Evolutionary conservation across 495 filamentous ascomycete species (phyloP).

Genomic region (Aspergillus nidulans): DNA sequence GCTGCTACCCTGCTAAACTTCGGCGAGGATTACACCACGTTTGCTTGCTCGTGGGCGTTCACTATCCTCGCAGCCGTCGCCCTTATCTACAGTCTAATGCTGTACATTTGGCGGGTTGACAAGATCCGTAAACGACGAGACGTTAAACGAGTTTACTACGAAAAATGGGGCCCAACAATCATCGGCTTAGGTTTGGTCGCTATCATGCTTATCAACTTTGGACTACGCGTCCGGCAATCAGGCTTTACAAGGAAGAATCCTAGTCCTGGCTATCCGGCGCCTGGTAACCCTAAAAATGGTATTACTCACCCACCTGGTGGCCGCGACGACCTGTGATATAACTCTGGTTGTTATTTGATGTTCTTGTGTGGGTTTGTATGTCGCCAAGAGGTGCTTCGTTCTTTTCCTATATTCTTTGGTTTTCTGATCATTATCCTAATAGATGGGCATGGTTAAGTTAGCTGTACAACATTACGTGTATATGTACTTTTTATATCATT

Average conservation of each 20-base stretch:
- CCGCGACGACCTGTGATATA: conserved; percentile 9
- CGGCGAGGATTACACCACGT: conserved; percentile 49
- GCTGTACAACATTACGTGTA: no score
- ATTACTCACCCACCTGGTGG: not conserved
- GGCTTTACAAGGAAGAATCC: conserved; percentile 26
- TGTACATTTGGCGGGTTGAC: conserved; percentile 83
- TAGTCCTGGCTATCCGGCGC: not conserved
- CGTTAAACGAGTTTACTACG: conserved; percentile 75
- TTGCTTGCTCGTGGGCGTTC: conserved; percentile 70
- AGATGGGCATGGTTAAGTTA: no score
- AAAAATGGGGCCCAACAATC: conserved; percentile 77
- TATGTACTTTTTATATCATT: not conserved
- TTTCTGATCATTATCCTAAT: no score
- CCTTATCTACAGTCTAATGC: conserved; percentile 70
- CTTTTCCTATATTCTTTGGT: not conserved
- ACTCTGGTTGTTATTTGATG: not conserved
- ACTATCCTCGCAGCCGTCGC: conserved; percentile 71
- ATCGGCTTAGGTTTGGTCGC: conserved; percentile 69
- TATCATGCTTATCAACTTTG: conserved; percentile 76
- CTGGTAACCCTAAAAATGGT: not conserved
- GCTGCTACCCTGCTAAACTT: conserved; percentile 93
- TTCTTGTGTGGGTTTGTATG: not conserved
- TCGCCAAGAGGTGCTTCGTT: not conserved
- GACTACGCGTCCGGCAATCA: conserved; percentile 30
- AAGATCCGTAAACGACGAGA: conserved; percentile 76